Evolutionary conservation across 1,139 yeast genomes (phyloP).

Genomic region (Saccharomyces pastorianus): DNA sequence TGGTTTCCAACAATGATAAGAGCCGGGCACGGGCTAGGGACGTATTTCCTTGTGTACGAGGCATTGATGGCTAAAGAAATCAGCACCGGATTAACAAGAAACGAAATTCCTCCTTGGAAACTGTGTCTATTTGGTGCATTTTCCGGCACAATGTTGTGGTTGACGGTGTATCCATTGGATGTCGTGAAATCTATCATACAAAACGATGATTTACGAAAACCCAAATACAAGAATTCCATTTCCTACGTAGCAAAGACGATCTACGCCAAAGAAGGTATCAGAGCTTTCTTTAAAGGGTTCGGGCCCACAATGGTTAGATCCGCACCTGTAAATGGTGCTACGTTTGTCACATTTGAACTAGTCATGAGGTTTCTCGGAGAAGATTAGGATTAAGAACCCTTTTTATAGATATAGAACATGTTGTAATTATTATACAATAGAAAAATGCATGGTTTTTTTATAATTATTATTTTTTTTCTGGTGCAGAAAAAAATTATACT

Average conservation of each 20-base stretch:
- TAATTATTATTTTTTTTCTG: background rate
- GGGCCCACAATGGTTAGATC: slow-evolving; percentile 87
- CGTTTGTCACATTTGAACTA: slow-evolving; percentile 84
- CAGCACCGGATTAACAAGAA: slow-evolving; percentile 40
- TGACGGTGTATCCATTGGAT: slow-evolving; percentile 73
- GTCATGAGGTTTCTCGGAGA: slow-evolving; percentile 57
- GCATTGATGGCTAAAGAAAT: slow-evolving; percentile 62
- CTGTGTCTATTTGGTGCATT: slow-evolving; percentile 75
- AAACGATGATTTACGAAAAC: slow-evolving; percentile 60
- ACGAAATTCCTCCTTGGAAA: slow-evolving; percentile 76
- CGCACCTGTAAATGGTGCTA: slow-evolving; percentile 95
- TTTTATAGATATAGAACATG: background rate
- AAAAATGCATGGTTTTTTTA: background rate
- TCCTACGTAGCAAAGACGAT: slow-evolving; percentile 49
- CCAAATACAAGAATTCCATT: slow-evolving; percentile 31
- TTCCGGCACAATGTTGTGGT: slow-evolving; percentile 84
- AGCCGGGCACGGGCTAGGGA: slow-evolving; percentile 83
- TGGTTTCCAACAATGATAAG: slow-evolving; percentile 70
- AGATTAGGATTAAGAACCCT: background rate
- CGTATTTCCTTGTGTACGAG: slow-evolving; percentile 83
- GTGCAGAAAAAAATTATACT: background rate
- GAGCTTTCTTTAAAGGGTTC: slow-evolving; percentile 82
- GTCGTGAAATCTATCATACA: slow-evolving; percentile 80
- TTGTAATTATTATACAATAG: background rate
- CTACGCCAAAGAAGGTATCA: slow-evolving; percentile 48